These are phyloP conservation scores for Calocybe cyanea DNA, from an alignment of 768 basidiomycete species.

Conservation along the genomic window DNA sequence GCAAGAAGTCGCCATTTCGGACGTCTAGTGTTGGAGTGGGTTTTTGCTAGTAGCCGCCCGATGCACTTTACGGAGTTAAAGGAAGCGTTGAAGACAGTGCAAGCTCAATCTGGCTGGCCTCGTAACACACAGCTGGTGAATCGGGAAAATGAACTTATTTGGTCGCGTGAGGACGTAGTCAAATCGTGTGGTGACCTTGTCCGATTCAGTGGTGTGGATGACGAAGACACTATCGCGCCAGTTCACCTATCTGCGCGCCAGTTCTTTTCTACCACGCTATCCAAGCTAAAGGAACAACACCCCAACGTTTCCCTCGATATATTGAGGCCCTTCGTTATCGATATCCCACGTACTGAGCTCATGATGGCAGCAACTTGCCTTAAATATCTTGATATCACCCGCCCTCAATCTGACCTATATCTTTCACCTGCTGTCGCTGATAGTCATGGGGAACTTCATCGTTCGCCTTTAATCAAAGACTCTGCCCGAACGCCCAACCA, in stretches of 20 bases:
- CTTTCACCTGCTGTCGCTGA: too few species aligned
- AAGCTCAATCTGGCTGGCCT: not conserved
- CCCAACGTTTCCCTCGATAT: not conserved
- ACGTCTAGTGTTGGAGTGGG: not conserved
- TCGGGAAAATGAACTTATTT: not conserved
- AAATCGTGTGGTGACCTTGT: not conserved
- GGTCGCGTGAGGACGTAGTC: not conserved
- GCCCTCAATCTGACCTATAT: too few species aligned
- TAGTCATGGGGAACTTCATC: too few species aligned
- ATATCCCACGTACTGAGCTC: not conserved
- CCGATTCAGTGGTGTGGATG: not conserved
- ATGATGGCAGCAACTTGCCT: not conserved
- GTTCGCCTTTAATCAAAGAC: too few species aligned
- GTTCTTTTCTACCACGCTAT: not conserved
- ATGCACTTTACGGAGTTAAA: not conserved
- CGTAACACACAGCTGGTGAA: not conserved
- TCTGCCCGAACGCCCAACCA: too few species aligned
- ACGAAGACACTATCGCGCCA: not conserved
- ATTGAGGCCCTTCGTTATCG: not conserved
- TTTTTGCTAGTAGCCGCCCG: not conserved
- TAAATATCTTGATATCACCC: too few species aligned
- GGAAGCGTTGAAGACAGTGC: not conserved
- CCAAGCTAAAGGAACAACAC: not conserved
- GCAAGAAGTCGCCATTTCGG: not conserved
- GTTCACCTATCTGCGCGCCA: not conserved